Conservation (phyloP, 2,329 filamentous ascomycete species). For the Monilinia fructicola region DNA sequence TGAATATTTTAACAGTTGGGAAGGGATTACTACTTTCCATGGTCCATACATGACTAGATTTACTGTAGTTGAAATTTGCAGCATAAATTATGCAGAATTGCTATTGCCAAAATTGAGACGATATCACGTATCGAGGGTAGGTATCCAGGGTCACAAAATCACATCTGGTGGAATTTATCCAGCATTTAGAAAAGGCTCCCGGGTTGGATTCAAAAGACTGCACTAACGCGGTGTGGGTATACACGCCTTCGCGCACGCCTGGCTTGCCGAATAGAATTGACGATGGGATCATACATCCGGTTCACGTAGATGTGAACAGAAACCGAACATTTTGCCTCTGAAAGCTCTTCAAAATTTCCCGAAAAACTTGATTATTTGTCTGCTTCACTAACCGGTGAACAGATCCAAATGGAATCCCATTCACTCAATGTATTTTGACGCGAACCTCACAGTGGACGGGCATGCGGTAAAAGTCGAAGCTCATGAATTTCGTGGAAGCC, state of each 20-base stretch:
- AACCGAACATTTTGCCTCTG: constrained; percentile 6
- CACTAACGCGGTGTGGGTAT: neutral
- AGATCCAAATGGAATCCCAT: constrained; percentile 13
- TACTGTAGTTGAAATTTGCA: neutral
- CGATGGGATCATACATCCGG: neutral
- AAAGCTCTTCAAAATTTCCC: constrained; percentile 6
- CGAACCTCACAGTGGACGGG: constrained; percentile 16
- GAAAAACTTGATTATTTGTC: constrained; percentile 8
- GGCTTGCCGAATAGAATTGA: neutral
- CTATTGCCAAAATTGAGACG: neutral
- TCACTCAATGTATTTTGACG: constrained; percentile 17
- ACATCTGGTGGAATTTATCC: neutral
- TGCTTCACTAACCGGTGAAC: constrained; percentile 18
- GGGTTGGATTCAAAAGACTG: neutral
- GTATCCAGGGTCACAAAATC: neutral
- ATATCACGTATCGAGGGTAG: neutral
- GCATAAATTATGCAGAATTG: neutral
- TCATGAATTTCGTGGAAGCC: constrained; percentile 38
- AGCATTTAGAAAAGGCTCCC: neutral
- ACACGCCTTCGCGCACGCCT: neutral
- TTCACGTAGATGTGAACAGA: neutral
- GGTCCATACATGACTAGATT: neutral
- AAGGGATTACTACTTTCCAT: neutral
- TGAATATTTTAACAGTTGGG: neutral
- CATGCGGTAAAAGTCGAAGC: constrained; percentile 30